Conservation (phyloP, 2,329 filamentous ascomycete genomes). For the Botrytis elliptica region DNA sequence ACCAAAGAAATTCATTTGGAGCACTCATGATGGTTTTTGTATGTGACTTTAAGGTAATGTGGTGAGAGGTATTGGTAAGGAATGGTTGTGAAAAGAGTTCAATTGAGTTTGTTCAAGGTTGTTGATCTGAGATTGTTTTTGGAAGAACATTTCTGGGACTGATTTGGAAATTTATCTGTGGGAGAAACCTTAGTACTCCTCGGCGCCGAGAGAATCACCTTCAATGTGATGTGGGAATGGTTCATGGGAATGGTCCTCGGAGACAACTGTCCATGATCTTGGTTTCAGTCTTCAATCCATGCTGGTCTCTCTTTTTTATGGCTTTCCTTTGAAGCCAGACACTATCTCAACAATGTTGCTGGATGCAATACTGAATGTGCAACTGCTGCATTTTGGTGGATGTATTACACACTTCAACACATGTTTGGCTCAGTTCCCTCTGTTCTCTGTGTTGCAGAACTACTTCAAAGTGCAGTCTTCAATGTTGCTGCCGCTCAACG, state of each 20-base stretch:
- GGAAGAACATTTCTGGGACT: background rate
- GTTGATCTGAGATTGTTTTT: background rate
- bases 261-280: background rate
- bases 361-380: no score
- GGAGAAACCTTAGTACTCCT: background rate
- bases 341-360: background rate
- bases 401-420: background rate
- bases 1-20: background rate
- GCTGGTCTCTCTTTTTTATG: background rate
- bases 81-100: background rate
- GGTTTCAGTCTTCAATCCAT: background rate
- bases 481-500: background rate
- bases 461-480: background rate
- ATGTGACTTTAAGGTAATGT: background rate
- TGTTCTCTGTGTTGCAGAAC: background rate
- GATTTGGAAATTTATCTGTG: background rate
- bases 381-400: background rate
- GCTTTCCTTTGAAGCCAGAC: background rate
- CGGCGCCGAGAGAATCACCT: background rate
- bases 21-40: background rate
- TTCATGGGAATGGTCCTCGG: background rate
- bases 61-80: background rate
- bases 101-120: background rate
- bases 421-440: background rate
- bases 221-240: background rate